Conservation (phyloP, 805 yeast species). For the Lachancea fermentati region DNA sequence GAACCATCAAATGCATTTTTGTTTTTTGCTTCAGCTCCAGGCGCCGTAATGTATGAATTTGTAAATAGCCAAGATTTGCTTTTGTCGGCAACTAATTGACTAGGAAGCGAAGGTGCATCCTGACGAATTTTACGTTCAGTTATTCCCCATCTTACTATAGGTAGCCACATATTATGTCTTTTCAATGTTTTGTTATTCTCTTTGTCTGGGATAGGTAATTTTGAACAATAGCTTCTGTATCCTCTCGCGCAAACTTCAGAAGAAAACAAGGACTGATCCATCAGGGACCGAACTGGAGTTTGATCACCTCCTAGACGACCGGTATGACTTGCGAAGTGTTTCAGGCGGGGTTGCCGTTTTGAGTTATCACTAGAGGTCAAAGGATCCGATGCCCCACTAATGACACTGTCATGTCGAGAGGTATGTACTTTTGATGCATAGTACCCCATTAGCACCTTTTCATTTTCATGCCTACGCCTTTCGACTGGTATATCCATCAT, state of each 20-base stretch:
- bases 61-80: neutral
- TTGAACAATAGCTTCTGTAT: conserved; percentile 21
- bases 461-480: conserved; percentile 8
- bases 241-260: conserved; percentile 11
- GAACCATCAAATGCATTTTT: conserved; percentile 26
- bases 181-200: conserved; percentile 16
- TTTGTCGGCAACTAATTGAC: neutral
- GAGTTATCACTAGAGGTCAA: conserved; percentile 1
- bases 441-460: conserved; percentile 4
- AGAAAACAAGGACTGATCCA: conserved; percentile 1
- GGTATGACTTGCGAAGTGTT: neutral
- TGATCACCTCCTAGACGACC: conserved; percentile 1
- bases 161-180: conserved; percentile 26
- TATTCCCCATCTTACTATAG: conserved; percentile 14
- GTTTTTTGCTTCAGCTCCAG: conserved; percentile 10
- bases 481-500: conserved; percentile 5
- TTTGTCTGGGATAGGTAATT: conserved; percentile 18
- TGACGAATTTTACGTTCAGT: neutral
- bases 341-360: conserved; percentile 3
- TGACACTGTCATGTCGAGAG: conserved; percentile 6
- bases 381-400: conserved; percentile 4
- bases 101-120: conserved; percentile 2
- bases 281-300: neutral
- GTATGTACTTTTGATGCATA: conserved; percentile 6
- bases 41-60: neutral